phyloP scores from a whole-genome alignment of 257 asterid genomes.

The Henckelia pumila region DNA sequence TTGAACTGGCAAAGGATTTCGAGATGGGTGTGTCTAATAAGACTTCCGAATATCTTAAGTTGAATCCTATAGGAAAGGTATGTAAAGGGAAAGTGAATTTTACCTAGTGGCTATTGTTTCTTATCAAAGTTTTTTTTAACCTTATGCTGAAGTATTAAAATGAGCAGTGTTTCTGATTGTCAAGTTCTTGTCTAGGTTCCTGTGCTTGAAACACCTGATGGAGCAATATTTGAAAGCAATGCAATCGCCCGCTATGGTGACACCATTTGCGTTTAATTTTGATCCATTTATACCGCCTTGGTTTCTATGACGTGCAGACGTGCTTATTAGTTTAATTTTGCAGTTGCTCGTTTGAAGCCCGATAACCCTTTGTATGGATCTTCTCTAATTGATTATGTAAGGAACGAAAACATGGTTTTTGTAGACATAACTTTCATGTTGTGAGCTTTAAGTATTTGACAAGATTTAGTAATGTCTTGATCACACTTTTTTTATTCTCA shows the following conservation, averaged over 20 bases:
- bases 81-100: background rate
- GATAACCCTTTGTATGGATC: conserved; percentile 60
- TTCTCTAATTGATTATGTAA: conserved; percentile 70
- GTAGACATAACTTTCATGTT: background rate
- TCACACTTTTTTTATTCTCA: background rate
- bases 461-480: background rate
- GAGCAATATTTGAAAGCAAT: conserved; percentile 82
- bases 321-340: conserved; percentile 14
- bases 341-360: conserved; percentile 59
- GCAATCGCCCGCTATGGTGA: conserved; percentile 95
- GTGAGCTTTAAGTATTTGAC: background rate
- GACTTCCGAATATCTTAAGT: conserved; percentile 75
- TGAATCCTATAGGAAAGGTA: conserved; percentile 95
- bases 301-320: conserved; percentile 16
- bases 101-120: too few relatives aligned
- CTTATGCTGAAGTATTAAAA: background rate
- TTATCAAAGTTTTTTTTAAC: too few relatives aligned
- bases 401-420: conserved; percentile 11
- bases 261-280: background rate
- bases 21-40: conserved; percentile 74
- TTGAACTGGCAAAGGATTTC: conserved; percentile 55
- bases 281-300: background rate
- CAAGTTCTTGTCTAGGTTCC: conserved; percentile 53
- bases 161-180: background rate
- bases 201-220: conserved; percentile 91